Evolutionary conservation across 176 grass and related monocot species (phyloP).

Genomic region (Aegilops longissima): DNA sequence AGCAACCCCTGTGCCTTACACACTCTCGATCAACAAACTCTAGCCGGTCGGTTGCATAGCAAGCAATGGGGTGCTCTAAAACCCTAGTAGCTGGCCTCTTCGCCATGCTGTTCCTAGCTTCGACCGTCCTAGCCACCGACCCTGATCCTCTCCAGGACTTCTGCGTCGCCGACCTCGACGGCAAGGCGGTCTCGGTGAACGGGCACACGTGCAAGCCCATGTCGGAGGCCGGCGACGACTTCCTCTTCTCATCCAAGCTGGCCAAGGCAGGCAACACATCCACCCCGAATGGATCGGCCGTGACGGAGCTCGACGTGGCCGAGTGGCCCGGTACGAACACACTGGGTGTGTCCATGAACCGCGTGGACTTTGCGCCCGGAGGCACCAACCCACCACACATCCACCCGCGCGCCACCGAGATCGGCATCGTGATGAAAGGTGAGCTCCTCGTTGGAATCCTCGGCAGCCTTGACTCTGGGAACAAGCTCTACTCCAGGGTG

Average conservation of each 20-base stretch:
- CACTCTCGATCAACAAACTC: neutral
- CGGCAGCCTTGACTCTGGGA: conserved; percentile 33
- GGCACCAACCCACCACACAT: conserved; percentile 63
- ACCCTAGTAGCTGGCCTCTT: too few relatives aligned
- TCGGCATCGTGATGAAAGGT: conserved; percentile 36
- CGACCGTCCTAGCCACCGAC: neutral
- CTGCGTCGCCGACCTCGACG: conserved; percentile 35
- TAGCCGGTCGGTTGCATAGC: neutral
- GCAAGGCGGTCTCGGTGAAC: conserved; percentile 26
- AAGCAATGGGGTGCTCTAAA: too few relatives aligned
- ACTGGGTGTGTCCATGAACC: conserved; percentile 74
- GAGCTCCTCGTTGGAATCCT: conserved; percentile 53
- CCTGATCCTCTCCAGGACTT: conserved; percentile 49
- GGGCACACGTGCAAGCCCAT: conserved; percentile 42
- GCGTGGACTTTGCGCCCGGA: conserved; percentile 55
- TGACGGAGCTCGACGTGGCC: conserved; percentile 33
- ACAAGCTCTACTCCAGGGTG: conserved; percentile 49
- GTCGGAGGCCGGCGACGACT: conserved; percentile 16
- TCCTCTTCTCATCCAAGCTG: conserved; percentile 44
- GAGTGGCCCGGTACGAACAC: conserved; percentile 68
- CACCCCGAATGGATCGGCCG: conserved; percentile 42
- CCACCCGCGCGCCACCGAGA: conserved; percentile 61
- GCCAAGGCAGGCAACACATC: conserved; percentile 29
- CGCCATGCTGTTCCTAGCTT: too few relatives aligned
- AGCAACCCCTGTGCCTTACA: neutral